Evolutionary conservation across 495 filamentous ascomycete species (phyloP).

Genomic region (Rostrohypoxylon terebratum): DNA sequence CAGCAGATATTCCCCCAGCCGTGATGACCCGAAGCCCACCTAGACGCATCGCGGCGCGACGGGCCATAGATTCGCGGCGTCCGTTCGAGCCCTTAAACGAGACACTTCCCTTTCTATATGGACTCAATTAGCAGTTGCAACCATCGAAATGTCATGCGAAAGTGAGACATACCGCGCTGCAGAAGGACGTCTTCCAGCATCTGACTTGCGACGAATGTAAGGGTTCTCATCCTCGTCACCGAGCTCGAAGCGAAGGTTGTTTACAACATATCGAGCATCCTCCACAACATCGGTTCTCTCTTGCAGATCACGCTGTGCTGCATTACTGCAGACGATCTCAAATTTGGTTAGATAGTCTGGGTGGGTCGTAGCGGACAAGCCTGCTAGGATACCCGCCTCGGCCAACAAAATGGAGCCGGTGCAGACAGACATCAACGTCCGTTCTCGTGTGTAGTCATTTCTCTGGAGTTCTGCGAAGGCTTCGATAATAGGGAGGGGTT

Average conservation of each 20-base stretch:
- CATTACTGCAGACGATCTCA: slow-evolving; percentile 75
- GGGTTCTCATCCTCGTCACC: slow-evolving; percentile 80
- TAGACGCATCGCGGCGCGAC: slow-evolving; percentile 72
- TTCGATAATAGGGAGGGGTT: slow-evolving; percentile 72
- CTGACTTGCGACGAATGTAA: slow-evolving; percentile 74
- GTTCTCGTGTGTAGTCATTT: slow-evolving; percentile 74
- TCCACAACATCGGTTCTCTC: slow-evolving; percentile 79
- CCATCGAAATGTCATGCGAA: background rate
- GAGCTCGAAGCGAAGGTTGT: slow-evolving; percentile 81
- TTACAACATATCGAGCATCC: slow-evolving; percentile 79
- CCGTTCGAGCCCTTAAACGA: slow-evolving; percentile 73
- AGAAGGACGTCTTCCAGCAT: slow-evolving; percentile 68
- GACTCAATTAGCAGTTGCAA: slow-evolving; percentile 30
- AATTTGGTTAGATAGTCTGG: slow-evolving; percentile 70
- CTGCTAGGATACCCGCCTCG: slow-evolving; percentile 74
- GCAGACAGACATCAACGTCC: slow-evolving; percentile 79
- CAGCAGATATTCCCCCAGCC: slow-evolving; percentile 77
- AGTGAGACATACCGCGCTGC: slow-evolving; percentile 64
- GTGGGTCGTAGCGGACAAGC: slow-evolving; percentile 79
- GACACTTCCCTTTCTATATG: slow-evolving; percentile 72
- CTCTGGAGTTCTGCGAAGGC: slow-evolving; percentile 75
- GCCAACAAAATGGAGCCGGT: slow-evolving; percentile 80
- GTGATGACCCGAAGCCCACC: slow-evolving; percentile 81
- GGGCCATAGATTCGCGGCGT: slow-evolving; percentile 74
- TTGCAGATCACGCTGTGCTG: slow-evolving; percentile 65